These are phyloP conservation scores for Kurtzmaniella natalensis DNA, from an alignment of 1,139 yeast species.

Conservation along the genomic window DNA sequence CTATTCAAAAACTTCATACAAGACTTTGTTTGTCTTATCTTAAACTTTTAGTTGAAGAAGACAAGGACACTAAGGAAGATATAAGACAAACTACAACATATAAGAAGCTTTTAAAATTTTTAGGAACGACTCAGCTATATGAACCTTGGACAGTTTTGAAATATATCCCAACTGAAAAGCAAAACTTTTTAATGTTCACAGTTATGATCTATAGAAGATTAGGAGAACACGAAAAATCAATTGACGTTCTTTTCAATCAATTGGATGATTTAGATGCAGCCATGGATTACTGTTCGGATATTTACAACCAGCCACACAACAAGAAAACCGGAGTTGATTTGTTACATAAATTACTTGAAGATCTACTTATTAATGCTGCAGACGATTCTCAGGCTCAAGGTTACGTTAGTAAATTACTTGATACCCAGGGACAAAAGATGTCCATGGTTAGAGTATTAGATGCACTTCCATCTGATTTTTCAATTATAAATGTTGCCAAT, in stretches of 20 bases:
- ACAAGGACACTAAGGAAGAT: conserved; percentile 10
- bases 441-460: conserved; percentile 47
- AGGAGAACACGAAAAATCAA: conserved; percentile 60
- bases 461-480: conserved; percentile 47
- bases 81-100: conserved; percentile 19
- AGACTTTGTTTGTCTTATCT: conserved; percentile 57
- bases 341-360: conserved; percentile 36
- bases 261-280: conserved; percentile 57
- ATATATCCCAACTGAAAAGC: conserved; percentile 34
- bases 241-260: conserved; percentile 58
- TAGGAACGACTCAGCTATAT: conserved; percentile 31
- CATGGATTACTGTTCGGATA: conserved; percentile 53
- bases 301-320: conserved; percentile 37
- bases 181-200: conserved; percentile 38
- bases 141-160: conserved; percentile 46
- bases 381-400: conserved; percentile 28
- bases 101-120: conserved; percentile 32
- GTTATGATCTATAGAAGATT: conserved; percentile 57
- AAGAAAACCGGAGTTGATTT: conserved; percentile 34
- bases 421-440: conserved; percentile 51
- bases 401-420: conserved; percentile 41
- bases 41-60: conserved; percentile 20
- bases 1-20: conserved; percentile 39
- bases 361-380: conserved; percentile 28
- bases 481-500: conserved; percentile 37